phyloP scores from a whole-genome alignment of 176 grass and related monocot species.

The Oryza australiensis region DNA sequence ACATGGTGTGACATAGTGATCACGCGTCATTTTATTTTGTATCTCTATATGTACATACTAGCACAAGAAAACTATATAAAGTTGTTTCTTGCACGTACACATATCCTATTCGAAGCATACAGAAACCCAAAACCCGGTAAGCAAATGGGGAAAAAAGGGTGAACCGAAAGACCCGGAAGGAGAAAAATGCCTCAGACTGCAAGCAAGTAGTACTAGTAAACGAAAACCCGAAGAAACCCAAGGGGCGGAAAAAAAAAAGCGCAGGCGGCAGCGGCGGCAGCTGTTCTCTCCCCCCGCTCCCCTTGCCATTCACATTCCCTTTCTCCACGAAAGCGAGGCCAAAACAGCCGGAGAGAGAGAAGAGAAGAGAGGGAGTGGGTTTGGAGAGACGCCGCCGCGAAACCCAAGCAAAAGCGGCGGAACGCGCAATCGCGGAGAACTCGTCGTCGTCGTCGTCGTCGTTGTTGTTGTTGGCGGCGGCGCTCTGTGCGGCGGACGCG shows the following conservation, averaged over 20 bases:
- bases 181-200: background rate
- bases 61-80: background rate
- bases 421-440: no score
- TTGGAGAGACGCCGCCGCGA: background rate
- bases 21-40: no score
- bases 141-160: background rate
- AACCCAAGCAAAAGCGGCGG: background rate
- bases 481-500: background rate
- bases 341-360: background rate
- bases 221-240: background rate
- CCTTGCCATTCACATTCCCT: background rate
- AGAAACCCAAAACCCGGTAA: constrained; percentile 24
- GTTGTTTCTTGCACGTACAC: background rate
- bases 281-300: background rate
- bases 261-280: background rate
- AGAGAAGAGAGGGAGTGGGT: background rate
- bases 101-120: background rate
- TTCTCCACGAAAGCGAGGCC: constrained; percentile 13
- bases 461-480: no score
- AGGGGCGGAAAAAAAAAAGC: background rate
- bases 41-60: no score
- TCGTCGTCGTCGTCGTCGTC: no score
- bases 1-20: no score
- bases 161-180: constrained; percentile 2
- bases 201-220: constrained; percentile 2